Evolutionary conservation across 2,329 filamentous ascomycete species (phyloP).

Genomic region (Passalora sequoiae): DNA sequence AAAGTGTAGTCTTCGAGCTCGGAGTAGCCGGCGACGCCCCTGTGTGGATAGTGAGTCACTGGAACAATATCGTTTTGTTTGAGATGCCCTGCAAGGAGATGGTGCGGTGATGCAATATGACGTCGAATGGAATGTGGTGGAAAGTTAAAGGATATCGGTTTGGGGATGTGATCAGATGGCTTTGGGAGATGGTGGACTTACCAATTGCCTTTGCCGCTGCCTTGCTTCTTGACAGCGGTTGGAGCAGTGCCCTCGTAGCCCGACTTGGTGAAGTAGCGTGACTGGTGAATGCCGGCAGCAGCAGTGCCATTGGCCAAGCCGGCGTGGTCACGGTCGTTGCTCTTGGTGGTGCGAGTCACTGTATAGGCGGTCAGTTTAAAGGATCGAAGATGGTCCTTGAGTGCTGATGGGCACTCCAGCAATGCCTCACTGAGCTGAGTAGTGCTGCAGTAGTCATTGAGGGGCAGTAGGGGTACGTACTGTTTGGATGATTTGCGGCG

Average conservation of each 20-base stretch:
- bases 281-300: slow-evolving; percentile 65
- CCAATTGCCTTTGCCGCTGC: slow-evolving; percentile 90
- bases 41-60: slow-evolving; percentile 38
- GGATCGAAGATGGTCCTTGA: neutral
- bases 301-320: slow-evolving; percentile 70
- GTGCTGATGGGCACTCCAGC: neutral
- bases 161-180: slow-evolving; percentile 9
- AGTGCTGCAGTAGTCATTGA: neutral
- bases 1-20: slow-evolving; percentile 81
- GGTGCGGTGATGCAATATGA: slow-evolving; percentile 8
- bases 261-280: slow-evolving; percentile 88
- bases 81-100: slow-evolving; percentile 3
- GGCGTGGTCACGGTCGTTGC: slow-evolving; percentile 86
- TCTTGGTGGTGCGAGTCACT: slow-evolving; percentile 99
- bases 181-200: slow-evolving; percentile 44
- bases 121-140: neutral
- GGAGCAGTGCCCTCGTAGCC: slow-evolving; percentile 78
- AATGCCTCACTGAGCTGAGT: neutral
- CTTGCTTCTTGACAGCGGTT: slow-evolving; percentile 95
- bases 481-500: too few species aligned
- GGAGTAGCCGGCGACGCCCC: slow-evolving; percentile 71
- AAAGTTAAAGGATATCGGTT: too few species aligned
- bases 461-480: slow-evolving; percentile 1
- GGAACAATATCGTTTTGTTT: too few species aligned
- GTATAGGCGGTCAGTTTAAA: slow-evolving; percentile 11